Conservation (phyloP, 2,329 filamentous ascomycete species). For the Diaporthe batatas region DNA sequence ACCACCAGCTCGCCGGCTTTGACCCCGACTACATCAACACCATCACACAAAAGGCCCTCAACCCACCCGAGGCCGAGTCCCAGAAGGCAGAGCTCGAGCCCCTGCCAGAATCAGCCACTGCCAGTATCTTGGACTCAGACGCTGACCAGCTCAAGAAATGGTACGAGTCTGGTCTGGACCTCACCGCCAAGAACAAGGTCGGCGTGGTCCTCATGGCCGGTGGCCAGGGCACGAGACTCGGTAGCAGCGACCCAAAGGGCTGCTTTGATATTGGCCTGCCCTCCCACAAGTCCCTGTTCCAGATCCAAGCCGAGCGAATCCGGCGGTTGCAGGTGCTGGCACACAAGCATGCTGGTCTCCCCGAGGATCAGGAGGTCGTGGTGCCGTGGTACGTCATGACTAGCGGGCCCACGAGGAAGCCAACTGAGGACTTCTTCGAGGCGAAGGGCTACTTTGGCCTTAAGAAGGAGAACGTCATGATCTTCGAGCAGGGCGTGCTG, state of each 20-base stretch:
- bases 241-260: constrained; percentile 95
- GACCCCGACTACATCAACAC: constrained; percentile 90
- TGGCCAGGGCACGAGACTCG: constrained; percentile 93
- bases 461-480: constrained; percentile 84
- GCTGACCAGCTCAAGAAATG: constrained; percentile 83
- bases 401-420: constrained; percentile 89
- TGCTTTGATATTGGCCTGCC: constrained; percentile 97
- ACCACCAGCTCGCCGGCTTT: constrained; percentile 84
- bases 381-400: constrained; percentile 99
- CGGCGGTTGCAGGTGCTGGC: constrained; percentile 86
- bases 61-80: constrained; percentile 75
- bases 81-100: constrained; percentile 78
- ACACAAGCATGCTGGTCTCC: constrained; percentile 72
- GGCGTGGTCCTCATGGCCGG: constrained; percentile 96
- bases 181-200: constrained; percentile 81
- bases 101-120: constrained; percentile 86
- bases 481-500: constrained; percentile 97
- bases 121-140: constrained; percentile 92
- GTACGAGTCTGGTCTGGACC: constrained; percentile 86
- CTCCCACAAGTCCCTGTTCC: constrained; percentile 94
- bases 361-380: constrained; percentile 65
- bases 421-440: constrained; percentile 94
- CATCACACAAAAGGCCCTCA: constrained; percentile 84
- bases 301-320: constrained; percentile 97
- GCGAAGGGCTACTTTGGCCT: constrained; percentile 93